These are phyloP conservation scores for Juglanconis juglandina DNA, from an alignment of 2,329 filamentous ascomycete genomes.

Conservation along the genomic window DNA sequence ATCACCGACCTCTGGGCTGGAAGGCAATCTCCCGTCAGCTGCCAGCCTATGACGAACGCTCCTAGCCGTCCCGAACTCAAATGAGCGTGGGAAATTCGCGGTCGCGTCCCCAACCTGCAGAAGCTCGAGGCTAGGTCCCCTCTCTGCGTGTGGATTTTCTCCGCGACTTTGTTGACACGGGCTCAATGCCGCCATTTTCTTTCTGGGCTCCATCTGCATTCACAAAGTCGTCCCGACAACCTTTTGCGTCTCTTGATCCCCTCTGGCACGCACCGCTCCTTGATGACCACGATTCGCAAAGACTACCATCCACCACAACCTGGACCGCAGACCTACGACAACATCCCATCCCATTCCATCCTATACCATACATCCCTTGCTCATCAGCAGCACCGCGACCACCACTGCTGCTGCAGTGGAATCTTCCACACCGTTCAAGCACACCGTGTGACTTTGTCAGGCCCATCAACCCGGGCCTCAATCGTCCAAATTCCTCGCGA, in stretches of 20 bases:
- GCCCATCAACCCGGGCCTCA: neutral
- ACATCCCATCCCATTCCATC: neutral
- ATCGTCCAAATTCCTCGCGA: neutral
- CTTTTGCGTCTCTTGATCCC: neutral
- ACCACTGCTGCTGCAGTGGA: neutral
- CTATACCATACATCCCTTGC: neutral
- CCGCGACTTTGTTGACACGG: conserved; percentile 6
- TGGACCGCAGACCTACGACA: neutral
- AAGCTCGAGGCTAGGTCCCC: neutral
- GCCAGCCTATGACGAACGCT: conserved; percentile 7
- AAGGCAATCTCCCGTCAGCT: conserved; percentile 13
- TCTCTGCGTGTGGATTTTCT: neutral
- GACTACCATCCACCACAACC: neutral
- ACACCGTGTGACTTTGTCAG: neutral
- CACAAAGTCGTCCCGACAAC: conserved; percentile 13
- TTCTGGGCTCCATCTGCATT: conserved; percentile 3
- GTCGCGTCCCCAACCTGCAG: conserved; percentile 6
- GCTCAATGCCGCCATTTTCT: conserved; percentile 9
- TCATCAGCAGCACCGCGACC: neutral
- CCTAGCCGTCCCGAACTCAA: conserved; percentile 1
- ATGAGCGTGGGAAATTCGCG: conserved; percentile 6
- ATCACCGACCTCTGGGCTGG: neutral
- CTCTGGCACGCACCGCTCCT: neutral
- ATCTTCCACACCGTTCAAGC: neutral
- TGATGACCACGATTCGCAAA: neutral